Percentiles rank a stretch among this genome's conserved stretches.
phyloP scores from a whole-genome alignment of 75 land plant species.

The Adiantum capillusveneris region DNA sequence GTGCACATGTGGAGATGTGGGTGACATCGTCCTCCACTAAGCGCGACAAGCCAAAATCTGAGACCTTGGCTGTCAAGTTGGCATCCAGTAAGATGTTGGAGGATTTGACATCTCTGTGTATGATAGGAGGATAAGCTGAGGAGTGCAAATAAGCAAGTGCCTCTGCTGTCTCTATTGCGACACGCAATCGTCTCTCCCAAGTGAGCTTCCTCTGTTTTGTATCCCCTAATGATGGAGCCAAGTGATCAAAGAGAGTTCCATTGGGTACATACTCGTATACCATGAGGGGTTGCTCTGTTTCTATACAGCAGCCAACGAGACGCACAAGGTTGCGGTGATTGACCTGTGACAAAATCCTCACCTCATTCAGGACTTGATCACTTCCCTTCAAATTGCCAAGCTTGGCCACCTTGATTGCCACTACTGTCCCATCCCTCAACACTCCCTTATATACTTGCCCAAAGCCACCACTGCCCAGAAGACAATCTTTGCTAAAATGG shows the following conservation, averaged over 20 bases:
- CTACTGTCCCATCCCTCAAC: conserved; percentile 17
- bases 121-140: conserved; percentile 55
- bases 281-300: conserved; percentile 28
- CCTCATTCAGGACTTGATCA: conserved; percentile 38
- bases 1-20: too few relatives aligned
- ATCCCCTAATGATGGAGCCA: too few relatives aligned
- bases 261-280: conserved; percentile 43
- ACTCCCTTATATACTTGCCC: conserved; percentile 36
- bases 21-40: conserved; percentile 32
- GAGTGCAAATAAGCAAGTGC: conserved; percentile 62
- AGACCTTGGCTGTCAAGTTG: conserved; percentile 53
- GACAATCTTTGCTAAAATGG: too few relatives aligned
- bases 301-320: conserved; percentile 47
- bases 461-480: conserved; percentile 21
- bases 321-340: conserved; percentile 42
- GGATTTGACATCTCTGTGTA: conserved; percentile 62
- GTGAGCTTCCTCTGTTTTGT: too few relatives aligned
- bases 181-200: too few relatives aligned
- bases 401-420: conserved; percentile 39
- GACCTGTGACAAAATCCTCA: conserved; percentile 31
- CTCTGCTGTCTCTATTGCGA: too few relatives aligned
- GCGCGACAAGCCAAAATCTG: conserved; percentile 59
- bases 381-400: conserved; percentile 11
- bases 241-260: conserved; percentile 31
- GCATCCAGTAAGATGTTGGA: conserved; percentile 52